Base-by-base conservation (phyloP, 441 rosid genomes). In the Jatropha multifida region DNA sequence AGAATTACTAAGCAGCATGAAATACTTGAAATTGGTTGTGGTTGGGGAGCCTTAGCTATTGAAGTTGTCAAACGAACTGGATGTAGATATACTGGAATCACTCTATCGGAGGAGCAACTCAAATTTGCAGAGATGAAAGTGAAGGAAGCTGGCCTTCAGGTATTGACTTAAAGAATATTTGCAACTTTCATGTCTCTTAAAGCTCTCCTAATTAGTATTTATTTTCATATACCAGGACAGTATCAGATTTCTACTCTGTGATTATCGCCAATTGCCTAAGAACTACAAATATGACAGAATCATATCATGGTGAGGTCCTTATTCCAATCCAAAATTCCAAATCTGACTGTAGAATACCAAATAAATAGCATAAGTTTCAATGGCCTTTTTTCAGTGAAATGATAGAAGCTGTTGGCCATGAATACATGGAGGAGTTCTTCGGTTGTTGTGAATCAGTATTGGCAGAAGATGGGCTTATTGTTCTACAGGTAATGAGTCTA, bases 31-130 rank as follows among this genome's bases (percentile, higher is more conserved):
- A 89, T 95, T 38, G 98, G 99, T n/a, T 88, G 86, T 20, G 99
- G 99, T 26, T 95, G 98, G 99, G 98, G 98, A 76, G 81, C 90
- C 60, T 85, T 94, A 20, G 97, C 96, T 42, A 86, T 94, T 26
- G 96, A 94, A 81, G 86, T 86, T 68, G 97, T 94, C 64, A 87
- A 80, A 79, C 81, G 80, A 86, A 94, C 98, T 7, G 92, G 94
- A 73, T 94, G 98, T 83, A 88, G 72, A 78, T 92, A 91, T 77
- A 89, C 98, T 0, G 98, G 98, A 67, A 88, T 95, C 76, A 92
- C 98, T 12, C 73, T 92, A 7, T 92, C 96, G 0, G 83, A 82
- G 67, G 90, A 92, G 78, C 97, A 92, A 59, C 87, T 90, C 44
- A 90, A 83, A 68, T 90, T 78, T 78, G 96, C 94, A 27, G 88